Evolutionary conservation across 352 stramenopile genomes (phyloP), one percentile per base, ranked within the genome.

Genomic region (Halophytophthora polymorphica): DNA sequence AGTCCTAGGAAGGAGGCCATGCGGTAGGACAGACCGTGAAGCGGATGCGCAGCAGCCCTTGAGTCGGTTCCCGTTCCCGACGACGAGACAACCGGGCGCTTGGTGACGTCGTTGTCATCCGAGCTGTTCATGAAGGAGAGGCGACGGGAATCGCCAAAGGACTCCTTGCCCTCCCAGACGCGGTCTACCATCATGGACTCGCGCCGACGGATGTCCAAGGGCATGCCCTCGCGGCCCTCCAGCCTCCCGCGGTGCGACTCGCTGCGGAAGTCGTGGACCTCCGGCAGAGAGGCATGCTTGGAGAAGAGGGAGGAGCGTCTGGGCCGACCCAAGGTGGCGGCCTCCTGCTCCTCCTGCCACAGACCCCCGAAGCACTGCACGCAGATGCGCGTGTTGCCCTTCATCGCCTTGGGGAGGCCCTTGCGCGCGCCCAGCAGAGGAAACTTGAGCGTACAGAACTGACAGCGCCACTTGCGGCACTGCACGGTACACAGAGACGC

Each of bases 391-490:
- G 70, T 66, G 56, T 84, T 84, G 19, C 68, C 66, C 45, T 84
- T 84, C 29, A 84, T 56, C 41, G 38, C 50, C 54, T 77, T 79
- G 8, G 73, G 65, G 6, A 82, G 60, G 11, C 62, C 60, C 36
- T 72, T 77, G 28, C 63, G 59, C 22, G 63, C 56, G 2, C 61
- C 58, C 17, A 84, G 31, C 33, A 84, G 53, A 35, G 73, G 73
- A 36, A 84, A 75, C 53, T 72, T 76, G 51, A 84, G 68, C 22
- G 73, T 84, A 47, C 73, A 84, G 53, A 84, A 84, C 58, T 82
- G 70, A 46, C 73, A 84, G 45, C 75, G 73, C 61, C 60, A 76
- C 51, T 73, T 53, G 19, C 61, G 66, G 44, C 73, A 84, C 68
- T 82, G 37, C 6, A 11, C 14, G 53, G 3, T 10, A 10, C n/a